These are phyloP conservation scores for Dothistroma septosporum DNA, from an alignment of 2,329 filamentous ascomycete genomes.

Conservation along the genomic window DNA sequence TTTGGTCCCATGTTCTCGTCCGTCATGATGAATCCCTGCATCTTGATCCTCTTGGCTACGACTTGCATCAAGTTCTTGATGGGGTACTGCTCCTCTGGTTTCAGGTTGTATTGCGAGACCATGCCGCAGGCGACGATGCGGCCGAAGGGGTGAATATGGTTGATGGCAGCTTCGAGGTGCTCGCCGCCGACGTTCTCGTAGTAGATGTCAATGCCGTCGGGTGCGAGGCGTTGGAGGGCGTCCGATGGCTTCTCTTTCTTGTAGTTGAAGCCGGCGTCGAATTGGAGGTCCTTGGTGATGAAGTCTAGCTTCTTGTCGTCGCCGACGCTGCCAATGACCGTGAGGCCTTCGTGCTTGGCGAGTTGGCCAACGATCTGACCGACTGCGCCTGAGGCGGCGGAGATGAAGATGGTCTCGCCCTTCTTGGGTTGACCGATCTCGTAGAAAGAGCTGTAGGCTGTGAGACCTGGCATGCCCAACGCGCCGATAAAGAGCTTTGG, in stretches of 20 bases:
- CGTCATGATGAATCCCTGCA: conserved; percentile 72
- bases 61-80: conserved; percentile 63
- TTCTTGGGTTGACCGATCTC: conserved; percentile 71
- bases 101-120: conserved; percentile 73
- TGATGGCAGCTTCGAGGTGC: conserved; percentile 64
- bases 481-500: conserved; percentile 66
- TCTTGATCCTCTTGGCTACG: conserved; percentile 63
- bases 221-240: conserved; percentile 66
- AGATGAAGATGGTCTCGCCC: conserved; percentile 78
- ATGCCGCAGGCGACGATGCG: conserved; percentile 62
- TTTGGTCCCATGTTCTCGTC: conserved; percentile 61
- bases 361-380: conserved; percentile 80
- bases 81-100: conserved; percentile 56
- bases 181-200: conserved; percentile 73
- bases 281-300: conserved; percentile 64
- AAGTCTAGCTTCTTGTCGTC: conserved; percentile 75
- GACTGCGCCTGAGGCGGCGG: conserved; percentile 74
- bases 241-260: conserved; percentile 71
- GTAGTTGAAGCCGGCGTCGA: conserved; percentile 80
- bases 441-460: conserved; percentile 70
- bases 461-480: conserved; percentile 74
- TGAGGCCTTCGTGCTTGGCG: conserved; percentile 74
- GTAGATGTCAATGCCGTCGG: conserved; percentile 76
- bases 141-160: conserved; percentile 60
- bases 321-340: conserved; percentile 75